These are phyloP conservation scores for Gymnopilus junonius DNA, from an alignment of 768 basidiomycete genomes.

Conservation along the genomic window DNA sequence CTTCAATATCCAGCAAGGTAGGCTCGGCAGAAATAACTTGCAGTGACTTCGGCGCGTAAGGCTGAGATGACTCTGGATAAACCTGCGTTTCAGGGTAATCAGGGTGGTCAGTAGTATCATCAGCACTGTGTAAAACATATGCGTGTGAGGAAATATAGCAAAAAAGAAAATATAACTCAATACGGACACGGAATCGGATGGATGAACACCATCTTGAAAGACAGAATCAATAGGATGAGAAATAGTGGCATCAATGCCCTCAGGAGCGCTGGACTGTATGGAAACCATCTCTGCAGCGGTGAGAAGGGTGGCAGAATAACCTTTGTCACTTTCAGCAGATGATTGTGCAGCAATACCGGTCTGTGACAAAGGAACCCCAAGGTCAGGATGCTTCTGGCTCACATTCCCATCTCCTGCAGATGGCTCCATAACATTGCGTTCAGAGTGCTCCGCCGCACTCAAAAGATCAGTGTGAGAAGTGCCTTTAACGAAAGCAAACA, in stretches of 20 bases:
- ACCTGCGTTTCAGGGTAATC: constrained; percentile 50
- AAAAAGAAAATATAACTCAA: constrained; percentile 44
- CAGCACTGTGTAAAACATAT: constrained; percentile 44
- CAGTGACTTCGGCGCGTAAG: constrained; percentile 35
- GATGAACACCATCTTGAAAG: constrained; percentile 34
- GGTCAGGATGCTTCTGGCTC: constrained; percentile 12
- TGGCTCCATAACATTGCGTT: constrained; percentile 24
- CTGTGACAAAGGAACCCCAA: constrained; percentile 12
- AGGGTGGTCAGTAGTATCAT: constrained; percentile 51
- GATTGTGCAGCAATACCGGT: constrained; percentile 12
- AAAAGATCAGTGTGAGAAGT: constrained; percentile 47
- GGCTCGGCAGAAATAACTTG: constrained; percentile 53
- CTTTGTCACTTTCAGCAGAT: constrained; percentile 12
- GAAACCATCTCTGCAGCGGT: constrained; percentile 2
- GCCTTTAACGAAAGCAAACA: constrained; percentile 53
- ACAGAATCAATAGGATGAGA: constrained; percentile 27
- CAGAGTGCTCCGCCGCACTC: constrained; percentile 35
- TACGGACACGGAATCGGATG: constrained; percentile 53
- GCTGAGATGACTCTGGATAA: constrained; percentile 23
- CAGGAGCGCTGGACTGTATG: not conserved
- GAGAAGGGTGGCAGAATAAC: not conserved
- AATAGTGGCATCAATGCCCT: constrained; percentile 12
- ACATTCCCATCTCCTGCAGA: constrained; percentile 17
- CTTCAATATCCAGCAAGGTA: constrained; percentile 54
- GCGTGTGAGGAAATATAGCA: constrained; percentile 41